Base-by-base conservation (phyloP, 768 basidiomycete species). In the Agrocybe chaxingu region DNA sequence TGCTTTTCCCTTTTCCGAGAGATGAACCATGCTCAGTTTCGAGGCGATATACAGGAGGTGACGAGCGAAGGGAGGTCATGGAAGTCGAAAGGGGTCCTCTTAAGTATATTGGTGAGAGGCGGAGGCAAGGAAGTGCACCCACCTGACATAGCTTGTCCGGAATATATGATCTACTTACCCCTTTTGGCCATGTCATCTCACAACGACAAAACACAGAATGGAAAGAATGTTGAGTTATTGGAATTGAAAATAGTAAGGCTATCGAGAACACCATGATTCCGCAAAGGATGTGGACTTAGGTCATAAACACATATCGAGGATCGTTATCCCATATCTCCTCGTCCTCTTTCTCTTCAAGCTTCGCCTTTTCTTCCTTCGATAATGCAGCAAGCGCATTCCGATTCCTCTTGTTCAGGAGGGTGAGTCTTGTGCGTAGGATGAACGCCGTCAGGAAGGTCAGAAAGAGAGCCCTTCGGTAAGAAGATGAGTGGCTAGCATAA, bases 281-380 rank as follows among this genome's bases (percentile, higher is more conserved):
- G 19, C 2, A 8, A 4, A 24, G 10, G 10, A 24, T 12, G 6
- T 19, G 37, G 9, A n/a, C 12, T 13, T 36, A n/a, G 18, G 77
- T 78, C 76, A 78, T 78, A 59, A 79, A 81, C 31, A 75, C 69
- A 61, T 77, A 80, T 48, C 76, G 71, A n/a, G 72, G 72, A 55
- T 80, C 79, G 30, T 66, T 66, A 61, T 81, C 80, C 68, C 69
- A 70, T 5, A 79, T 64, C 54, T 80, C 78, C 13, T 49, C 55
- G 5, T 54, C 50, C 7, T 52, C 57, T 12, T 62, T 57, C n/a
- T 61, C 51, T n/a, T 42, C 52, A 9, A 57, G 34, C 29, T 57
- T 53, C 19, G 61, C 57, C 47, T 66, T 66, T 50, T 71, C 69
- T 4, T 66, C 63, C 32, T 69, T 55, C 2, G 63, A 52, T 51